Percentiles rank a stretch among this genome's conserved stretches.
Evolutionary conservation across 495 filamentous ascomycete genomes (phyloP).

Genomic region (Penicillium crystallinum): DNA sequence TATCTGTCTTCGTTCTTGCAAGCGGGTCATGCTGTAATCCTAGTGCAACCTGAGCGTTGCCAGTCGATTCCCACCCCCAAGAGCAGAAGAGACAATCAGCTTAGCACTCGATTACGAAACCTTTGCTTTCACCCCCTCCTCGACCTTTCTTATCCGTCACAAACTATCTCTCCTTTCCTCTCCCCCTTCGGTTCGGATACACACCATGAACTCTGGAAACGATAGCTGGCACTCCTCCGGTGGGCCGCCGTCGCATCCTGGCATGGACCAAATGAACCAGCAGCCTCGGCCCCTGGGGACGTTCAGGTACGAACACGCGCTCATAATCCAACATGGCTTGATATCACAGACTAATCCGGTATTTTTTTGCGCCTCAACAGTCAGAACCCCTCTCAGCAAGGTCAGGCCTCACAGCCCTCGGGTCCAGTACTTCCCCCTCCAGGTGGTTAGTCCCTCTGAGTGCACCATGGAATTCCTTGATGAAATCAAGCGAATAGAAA

Average conservation of each 20-base stretch:
- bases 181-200: constrained; percentile 18
- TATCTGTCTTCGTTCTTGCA: not conserved
- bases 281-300: constrained; percentile 43
- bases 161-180: not conserved
- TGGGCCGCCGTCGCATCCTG: constrained; percentile 41
- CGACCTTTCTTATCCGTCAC: not conserved
- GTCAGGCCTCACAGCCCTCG: constrained; percentile 41
- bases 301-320: constrained; percentile 32
- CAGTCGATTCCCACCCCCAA: constrained; percentile 1
- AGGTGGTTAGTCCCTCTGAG: constrained; percentile 34
- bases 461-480: not conserved
- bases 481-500: not conserved
- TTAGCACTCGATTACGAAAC: constrained; percentile 13
- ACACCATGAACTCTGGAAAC: constrained; percentile 44
- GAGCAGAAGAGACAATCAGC: constrained; percentile 10
- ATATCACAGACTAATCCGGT: constrained; percentile 12
- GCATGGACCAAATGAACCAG: constrained; percentile 45
- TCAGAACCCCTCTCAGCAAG: constrained; percentile 46
- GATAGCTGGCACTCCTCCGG: constrained; percentile 46
- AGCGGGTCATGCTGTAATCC: constrained; percentile 26
- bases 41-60: constrained; percentile 17
- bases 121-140: not conserved
- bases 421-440: constrained; percentile 48
- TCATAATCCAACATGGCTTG: not conserved
- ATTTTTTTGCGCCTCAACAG: constrained; percentile 19